Evolutionary conservation across 1,284 basidiomycete genomes (phyloP).

Genomic region (Cryptococcus hybrid): DNA sequence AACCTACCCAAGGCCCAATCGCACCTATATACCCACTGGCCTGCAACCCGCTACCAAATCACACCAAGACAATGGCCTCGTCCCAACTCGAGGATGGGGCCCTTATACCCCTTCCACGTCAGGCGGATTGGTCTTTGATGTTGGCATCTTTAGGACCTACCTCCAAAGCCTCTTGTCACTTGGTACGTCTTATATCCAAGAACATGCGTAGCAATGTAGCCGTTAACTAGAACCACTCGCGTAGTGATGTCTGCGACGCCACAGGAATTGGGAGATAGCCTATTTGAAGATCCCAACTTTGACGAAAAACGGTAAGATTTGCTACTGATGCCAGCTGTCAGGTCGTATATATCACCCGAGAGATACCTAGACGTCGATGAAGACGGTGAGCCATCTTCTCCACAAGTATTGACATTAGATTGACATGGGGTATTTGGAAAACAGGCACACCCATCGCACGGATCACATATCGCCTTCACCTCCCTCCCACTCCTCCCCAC

Average conservation of each 20-base stretch:
- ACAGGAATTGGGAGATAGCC: conserved; percentile 37
- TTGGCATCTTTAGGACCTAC: conserved; percentile 40
- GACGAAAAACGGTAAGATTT: conserved; percentile 45
- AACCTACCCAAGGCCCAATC: too few relatives aligned
- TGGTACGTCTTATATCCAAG: conserved; percentile 29
- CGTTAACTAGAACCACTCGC: not conserved
- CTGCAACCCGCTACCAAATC: too few relatives aligned
- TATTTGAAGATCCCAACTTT: conserved; percentile 45
- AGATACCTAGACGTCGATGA: conserved; percentile 35
- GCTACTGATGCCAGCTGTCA: conserved; percentile 43
- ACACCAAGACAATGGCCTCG: conserved; percentile 10
- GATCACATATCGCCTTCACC: conserved; percentile 42
- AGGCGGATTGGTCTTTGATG: conserved; percentile 38
- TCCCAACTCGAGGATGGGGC: conserved; percentile 28
- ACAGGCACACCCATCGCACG: conserved; percentile 28
- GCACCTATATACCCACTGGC: too few relatives aligned
- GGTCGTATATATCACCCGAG: conserved; percentile 48
- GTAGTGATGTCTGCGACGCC: conserved; percentile 47
- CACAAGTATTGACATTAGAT: not conserved
- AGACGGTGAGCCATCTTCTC: conserved; percentile 23
- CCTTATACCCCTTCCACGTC: conserved; percentile 3
- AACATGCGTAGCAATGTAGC: not conserved
- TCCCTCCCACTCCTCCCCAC: conserved; percentile 54
- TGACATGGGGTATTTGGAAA: not conserved
- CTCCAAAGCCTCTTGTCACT: conserved; percentile 31